These are phyloP conservation scores for Tilletia caries DNA, from an alignment of 1,284 basidiomycete genomes.

Conservation along the genomic window DNA sequence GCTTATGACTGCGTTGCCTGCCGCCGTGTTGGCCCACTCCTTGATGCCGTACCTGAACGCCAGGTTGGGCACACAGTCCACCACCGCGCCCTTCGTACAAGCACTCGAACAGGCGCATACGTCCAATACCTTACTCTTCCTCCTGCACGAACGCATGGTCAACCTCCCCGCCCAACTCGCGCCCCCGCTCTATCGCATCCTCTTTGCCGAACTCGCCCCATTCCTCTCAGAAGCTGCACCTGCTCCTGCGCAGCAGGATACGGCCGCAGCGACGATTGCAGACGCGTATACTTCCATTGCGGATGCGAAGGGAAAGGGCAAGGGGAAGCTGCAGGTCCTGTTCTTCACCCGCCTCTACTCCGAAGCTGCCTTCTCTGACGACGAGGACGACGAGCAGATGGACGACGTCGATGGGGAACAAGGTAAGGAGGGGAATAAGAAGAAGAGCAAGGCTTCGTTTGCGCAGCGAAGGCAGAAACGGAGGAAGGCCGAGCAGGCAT, in stretches of 20 bases:
- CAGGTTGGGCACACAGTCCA: constrained; percentile 21
- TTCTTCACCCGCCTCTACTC: constrained; percentile 50
- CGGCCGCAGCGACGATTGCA: background rate
- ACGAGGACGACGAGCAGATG: constrained; percentile 40
- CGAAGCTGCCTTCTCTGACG: constrained; percentile 43
- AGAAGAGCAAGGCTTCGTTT: constrained; percentile 33
- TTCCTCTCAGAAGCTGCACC: background rate
- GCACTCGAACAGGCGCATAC: constrained; percentile 28
- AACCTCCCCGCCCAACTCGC: constrained; percentile 47
- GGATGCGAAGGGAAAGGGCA: constrained; percentile 30
- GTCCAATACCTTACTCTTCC: constrained; percentile 18
- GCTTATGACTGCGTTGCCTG: constrained; percentile 34
- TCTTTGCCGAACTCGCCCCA: constrained; percentile 35
- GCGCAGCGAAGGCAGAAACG: constrained; percentile 19
- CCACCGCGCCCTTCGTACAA: constrained; percentile 12
- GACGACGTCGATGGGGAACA: constrained; percentile 13
- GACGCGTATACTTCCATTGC: background rate
- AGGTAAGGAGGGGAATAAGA: constrained; percentile 35
- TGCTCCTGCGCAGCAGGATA: background rate
- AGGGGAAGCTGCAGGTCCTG: constrained; percentile 20
- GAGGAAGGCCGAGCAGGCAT: constrained; percentile 7
- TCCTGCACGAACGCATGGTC: constrained; percentile 51
- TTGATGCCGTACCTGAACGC: constrained; percentile 31
- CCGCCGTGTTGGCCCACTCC: constrained; percentile 21
- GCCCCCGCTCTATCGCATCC: constrained; percentile 49